phyloP scores from a whole-genome alignment of 345 rosid genomes.

The Camelina neglecta region DNA sequence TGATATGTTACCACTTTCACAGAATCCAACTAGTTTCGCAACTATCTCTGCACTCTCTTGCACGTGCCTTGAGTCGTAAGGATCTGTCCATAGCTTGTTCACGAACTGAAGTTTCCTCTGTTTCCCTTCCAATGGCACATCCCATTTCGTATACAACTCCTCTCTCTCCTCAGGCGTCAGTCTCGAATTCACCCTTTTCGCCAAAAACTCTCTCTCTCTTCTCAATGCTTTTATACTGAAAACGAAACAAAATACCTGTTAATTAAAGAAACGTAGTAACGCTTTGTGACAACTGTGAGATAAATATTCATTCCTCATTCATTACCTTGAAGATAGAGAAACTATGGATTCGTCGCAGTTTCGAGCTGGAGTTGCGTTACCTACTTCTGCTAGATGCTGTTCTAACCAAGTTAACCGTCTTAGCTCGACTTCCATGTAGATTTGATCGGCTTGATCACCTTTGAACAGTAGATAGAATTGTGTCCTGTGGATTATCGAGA shows the following conservation, averaged over 20 bases:
- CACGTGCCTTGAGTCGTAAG: slow-evolving; percentile 80
- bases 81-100: slow-evolving; percentile 94
- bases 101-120: slow-evolving; percentile 94
- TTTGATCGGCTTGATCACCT: slow-evolving; percentile 97
- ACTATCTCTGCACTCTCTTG: slow-evolving; percentile 96
- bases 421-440: slow-evolving; percentile 98
- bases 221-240: slow-evolving; percentile 79
- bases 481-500: slow-evolving; percentile 90
- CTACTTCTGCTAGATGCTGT: slow-evolving; percentile 87
- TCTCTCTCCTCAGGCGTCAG: slow-evolving; percentile 83
- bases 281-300: too few relatives aligned
- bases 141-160: slow-evolving; percentile 80
- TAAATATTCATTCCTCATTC: background rate
- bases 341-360: slow-evolving; percentile 69
- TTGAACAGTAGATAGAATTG: slow-evolving; percentile 92
- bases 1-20: slow-evolving; percentile 83
- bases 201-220: slow-evolving; percentile 92
- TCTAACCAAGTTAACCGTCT: slow-evolving; percentile 96
- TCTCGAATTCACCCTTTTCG: slow-evolving; percentile 79
- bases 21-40: slow-evolving; percentile 92
- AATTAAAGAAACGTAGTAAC: background rate
- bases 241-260: slow-evolving; percentile 1
- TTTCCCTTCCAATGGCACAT: slow-evolving; percentile 93
- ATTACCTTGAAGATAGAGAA: slow-evolving; percentile 82
- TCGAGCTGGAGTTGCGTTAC: slow-evolving; percentile 84